phyloP scores from a whole-genome alignment of 2,329 filamentous ascomycete species.

The Penicillium sp. region DNA sequence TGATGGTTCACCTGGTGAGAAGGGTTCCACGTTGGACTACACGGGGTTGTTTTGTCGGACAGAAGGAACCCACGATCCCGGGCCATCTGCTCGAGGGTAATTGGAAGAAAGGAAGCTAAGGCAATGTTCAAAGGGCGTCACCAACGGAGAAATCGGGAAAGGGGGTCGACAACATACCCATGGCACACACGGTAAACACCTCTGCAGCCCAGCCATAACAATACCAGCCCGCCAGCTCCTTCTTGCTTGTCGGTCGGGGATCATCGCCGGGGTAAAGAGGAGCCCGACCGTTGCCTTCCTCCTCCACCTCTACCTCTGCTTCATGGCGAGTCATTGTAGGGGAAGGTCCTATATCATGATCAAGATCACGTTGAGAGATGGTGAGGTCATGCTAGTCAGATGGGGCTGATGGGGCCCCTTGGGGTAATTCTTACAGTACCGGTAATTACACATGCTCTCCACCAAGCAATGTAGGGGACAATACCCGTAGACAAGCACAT shows the following conservation, averaged over 20 bases:
- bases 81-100: conserved; percentile 89
- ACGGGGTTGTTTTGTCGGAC: conserved; percentile 73
- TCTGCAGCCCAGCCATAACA: conserved; percentile 95
- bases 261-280: conserved; percentile 79
- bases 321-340: conserved; percentile 34
- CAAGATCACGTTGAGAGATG: background rate
- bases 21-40: conserved; percentile 63
- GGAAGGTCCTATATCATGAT: background rate
- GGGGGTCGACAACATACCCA: conserved; percentile 50
- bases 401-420: background rate
- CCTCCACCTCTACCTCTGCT: conserved; percentile 8
- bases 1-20: conserved; percentile 21
- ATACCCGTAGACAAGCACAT: background rate
- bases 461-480: background rate
- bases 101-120: conserved; percentile 88
- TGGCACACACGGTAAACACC: conserved; percentile 90
- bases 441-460: background rate
- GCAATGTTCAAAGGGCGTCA: background rate
- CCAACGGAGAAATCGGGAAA: background rate
- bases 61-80: conserved; percentile 87
- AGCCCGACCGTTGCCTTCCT: conserved; percentile 25
- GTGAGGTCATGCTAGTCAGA: conserved; percentile 19
- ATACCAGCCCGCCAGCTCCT: conserved; percentile 93
- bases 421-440: background rate
- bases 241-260: conserved; percentile 78